These are phyloP conservation scores for Clavispora phyllophila DNA, from an alignment of 805 yeast species.

Conservation along the genomic window DNA sequence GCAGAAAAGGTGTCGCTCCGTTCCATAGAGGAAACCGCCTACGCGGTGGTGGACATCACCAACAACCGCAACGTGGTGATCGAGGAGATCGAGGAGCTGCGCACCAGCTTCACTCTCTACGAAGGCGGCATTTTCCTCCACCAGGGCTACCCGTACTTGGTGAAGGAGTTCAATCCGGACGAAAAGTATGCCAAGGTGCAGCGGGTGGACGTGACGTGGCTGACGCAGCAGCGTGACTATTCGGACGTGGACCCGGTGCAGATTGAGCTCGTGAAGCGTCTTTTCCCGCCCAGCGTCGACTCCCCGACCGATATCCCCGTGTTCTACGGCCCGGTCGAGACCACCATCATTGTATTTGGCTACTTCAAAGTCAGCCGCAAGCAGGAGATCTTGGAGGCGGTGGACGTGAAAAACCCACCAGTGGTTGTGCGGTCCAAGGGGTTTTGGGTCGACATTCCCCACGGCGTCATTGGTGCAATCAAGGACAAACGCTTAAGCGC, in stretches of 20 bases:
- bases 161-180: conserved; percentile 76
- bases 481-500: conserved; percentile 53
- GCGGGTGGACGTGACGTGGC: conserved; percentile 91
- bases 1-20: conserved; percentile 69
- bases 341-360: conserved; percentile 82
- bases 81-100: conserved; percentile 82
- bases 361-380: conserved; percentile 79
- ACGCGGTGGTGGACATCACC: conserved; percentile 87
- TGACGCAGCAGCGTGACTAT: conserved; percentile 84
- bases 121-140: conserved; percentile 91
- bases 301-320: conserved; percentile 46
- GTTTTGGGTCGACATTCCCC: conserved; percentile 86
- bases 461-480: conserved; percentile 54
- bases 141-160: conserved; percentile 87
- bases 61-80: conserved; percentile 70
- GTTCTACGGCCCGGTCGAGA: conserved; percentile 69
- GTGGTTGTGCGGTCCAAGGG: conserved; percentile 67
- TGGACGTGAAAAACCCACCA: conserved; percentile 89
- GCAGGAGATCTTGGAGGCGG: conserved; percentile 82
- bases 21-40: conserved; percentile 75
- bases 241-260: conserved; percentile 88
- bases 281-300: conserved; percentile 37
- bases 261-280: conserved; percentile 58
- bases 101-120: conserved; percentile 86
- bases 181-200: conserved; percentile 79